phyloP scores from a whole-genome alignment of 148 eudicot genomes.

The Beta vulgaris region DNA sequence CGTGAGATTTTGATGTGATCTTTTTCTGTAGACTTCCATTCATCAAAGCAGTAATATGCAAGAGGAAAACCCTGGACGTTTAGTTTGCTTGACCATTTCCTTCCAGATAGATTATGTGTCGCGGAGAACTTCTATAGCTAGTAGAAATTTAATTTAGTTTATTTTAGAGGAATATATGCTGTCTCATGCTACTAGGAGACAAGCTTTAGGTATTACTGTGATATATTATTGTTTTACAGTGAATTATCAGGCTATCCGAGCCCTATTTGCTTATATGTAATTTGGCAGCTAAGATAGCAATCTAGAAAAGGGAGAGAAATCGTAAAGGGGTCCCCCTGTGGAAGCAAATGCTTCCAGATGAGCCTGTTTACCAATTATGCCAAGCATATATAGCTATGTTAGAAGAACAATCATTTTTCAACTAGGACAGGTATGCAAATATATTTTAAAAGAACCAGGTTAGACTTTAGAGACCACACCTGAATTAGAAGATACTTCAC shows the following conservation, averaged over 20 bases:
- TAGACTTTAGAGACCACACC: slow-evolving; percentile 36
- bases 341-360: background rate
- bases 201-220: too few relatives aligned
- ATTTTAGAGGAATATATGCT: too few relatives aligned
- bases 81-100: too few relatives aligned
- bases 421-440: background rate
- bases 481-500: slow-evolving; percentile 49
- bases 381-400: background rate
- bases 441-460: background rate
- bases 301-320: background rate
- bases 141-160: too few relatives aligned
- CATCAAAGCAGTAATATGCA: too few relatives aligned
- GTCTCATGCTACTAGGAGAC: too few relatives aligned
- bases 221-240: background rate
- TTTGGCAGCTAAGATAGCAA: background rate
- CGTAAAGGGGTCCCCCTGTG: background rate
- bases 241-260: background rate
- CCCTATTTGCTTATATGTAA: background rate
- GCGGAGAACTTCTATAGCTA: too few relatives aligned
- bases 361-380: background rate
- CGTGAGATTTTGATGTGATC: too few relatives aligned
- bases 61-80: too few relatives aligned
- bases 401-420: background rate
- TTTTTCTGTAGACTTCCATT: too few relatives aligned
- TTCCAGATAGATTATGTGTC: too few relatives aligned